Base-by-base conservation (phyloP, 345 rosid species). In the Camelina laxa region DNA sequence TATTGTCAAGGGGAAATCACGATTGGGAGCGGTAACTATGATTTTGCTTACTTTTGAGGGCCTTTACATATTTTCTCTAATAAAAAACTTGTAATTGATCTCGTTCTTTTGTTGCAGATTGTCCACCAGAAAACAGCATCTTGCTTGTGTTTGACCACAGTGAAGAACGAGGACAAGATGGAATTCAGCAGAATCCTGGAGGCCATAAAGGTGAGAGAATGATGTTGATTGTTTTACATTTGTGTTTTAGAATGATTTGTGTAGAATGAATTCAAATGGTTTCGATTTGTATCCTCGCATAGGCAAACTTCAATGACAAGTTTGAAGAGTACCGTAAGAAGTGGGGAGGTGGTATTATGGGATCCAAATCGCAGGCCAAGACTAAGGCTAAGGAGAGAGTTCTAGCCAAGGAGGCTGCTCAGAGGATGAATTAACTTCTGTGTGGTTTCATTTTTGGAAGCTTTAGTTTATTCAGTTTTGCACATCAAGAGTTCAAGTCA, bases 341-440 rank as follows among this genome's bases (percentile, higher is more conserved):
- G 81, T 91, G 95, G 93, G 95, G 95, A 6, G 93, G 97, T 12
- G 95, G 97, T 2, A 84, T 89, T 22, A 91, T 89, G 97, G 97
- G 97, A 2, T 85, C 95, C n/a, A 91, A 91, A 76, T 89, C 97
- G 2, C 91, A 86, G 83, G 91, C 95, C 24, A 86, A 81, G 77
- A 86, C 89, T 57, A 89, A 87, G 75, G 95, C 97, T 8, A 86
- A 80, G 61, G 90, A 91, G 74, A 87, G 75, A 59, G 12, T 91
- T 41, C 60, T 89, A 13, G 96, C 95, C 8, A 89, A 88, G 84
- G 93, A 91, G 60, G 87, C 86, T 33, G 92, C 95, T 5, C 91
- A 91, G 41, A 91, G 95, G 74, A 84, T 91, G 89, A 70, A 69
- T 47, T 86, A 84, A 61, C 3, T 42, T 10, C 12, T 47, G 2